Percentiles rank a stretch among this genome's conserved stretches.
Conservation (phyloP, 2,329 filamentous ascomycete genomes). For the Aspergillus fijiensis region DNA sequence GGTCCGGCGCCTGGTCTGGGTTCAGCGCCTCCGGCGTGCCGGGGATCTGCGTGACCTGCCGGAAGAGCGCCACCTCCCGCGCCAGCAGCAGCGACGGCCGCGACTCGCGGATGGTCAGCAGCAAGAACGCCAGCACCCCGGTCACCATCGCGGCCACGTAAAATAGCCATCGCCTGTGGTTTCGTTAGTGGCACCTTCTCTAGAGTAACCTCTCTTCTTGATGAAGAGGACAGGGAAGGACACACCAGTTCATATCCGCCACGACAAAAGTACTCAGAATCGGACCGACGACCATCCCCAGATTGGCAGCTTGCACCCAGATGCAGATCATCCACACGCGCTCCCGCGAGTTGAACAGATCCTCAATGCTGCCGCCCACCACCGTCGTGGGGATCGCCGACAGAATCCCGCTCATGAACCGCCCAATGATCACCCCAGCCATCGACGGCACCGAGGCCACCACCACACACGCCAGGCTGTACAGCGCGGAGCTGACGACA, state of each 20-base stretch:
- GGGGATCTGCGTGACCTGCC: conserved; percentile 24
- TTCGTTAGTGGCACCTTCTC: conserved; percentile 4
- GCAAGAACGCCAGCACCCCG: conserved; percentile 33
- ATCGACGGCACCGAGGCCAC: conserved; percentile 40
- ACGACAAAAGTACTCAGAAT: conserved; percentile 47
- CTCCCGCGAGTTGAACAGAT: conserved; percentile 49
- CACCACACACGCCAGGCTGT: conserved; percentile 36
- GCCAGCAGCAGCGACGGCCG: conserved; percentile 47
- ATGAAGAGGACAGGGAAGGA: not conserved
- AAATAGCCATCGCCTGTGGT: conserved; percentile 47
- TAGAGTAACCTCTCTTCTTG: not conserved
- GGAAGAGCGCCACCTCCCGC: conserved; percentile 32
- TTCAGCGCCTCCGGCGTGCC: conserved; percentile 34
- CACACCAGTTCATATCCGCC: conserved; percentile 39
- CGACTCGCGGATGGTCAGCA: conserved; percentile 44
- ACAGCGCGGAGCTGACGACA: conserved; percentile 30
- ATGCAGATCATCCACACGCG: conserved; percentile 50
- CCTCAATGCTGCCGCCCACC: conserved; percentile 50
- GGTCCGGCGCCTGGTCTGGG: conserved; percentile 41
- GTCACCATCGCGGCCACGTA: conserved; percentile 44
- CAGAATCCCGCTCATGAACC: conserved; percentile 46
- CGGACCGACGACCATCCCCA: conserved; percentile 47
- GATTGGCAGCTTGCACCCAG: conserved; percentile 47
- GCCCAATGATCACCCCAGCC: conserved; percentile 40
- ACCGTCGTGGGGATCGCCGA: conserved; percentile 52